Evolutionary conservation across 139 green algal genomes (phyloP), one percentile per base, ranked within the genome.

Genomic region (Chlamydomonas sphaeroides): DNA sequence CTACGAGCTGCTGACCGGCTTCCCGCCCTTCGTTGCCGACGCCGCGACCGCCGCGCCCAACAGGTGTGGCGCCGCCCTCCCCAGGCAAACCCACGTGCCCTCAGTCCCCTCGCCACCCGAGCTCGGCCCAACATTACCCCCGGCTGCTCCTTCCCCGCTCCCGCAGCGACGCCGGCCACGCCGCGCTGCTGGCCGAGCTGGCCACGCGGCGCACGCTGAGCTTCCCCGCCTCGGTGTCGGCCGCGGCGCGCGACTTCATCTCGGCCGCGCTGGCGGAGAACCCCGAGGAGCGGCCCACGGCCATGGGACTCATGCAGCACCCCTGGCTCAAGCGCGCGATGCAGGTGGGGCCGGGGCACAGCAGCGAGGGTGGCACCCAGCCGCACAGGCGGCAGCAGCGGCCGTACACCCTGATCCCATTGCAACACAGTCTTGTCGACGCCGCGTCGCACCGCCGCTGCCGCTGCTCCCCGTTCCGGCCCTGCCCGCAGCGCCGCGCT

Each of bases 241-340:
- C 79, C 68, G 68, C 3, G 3, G 85, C 85, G 23, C 83, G 79
- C 26, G 74, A 85, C 68, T 93, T 90, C 84, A 90, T 93, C 68
- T 15, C 41, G 33, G 18, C 20, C 30, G 77, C 85, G 6, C 68
- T 93, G 68, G 57, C 69, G 21, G 87, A 90, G 81, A 62, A 83
- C 48, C 82, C 86, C 6, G 69, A 48, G 1, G 65, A 85, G 35
- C 81, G 89, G 8, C 86, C 85, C 45, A 89, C 63, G 35, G 65
- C 84, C 20, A 26, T 73, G 20, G 74, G 89, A 38, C 88, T 93
- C 85, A 49, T 88, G 49, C 68, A 85, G 41, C 86, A 93, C 79
- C 68, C 78, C 10, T 93, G 89, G 89, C 53, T 93, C 30, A 49
- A 49, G 18, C 20, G 20, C 4, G 69, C 35, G 65, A 35, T 69